Evolutionary conservation across 2,329 filamentous ascomycete species (phyloP).

Genomic region (Zymoseptoria brevis): DNA sequence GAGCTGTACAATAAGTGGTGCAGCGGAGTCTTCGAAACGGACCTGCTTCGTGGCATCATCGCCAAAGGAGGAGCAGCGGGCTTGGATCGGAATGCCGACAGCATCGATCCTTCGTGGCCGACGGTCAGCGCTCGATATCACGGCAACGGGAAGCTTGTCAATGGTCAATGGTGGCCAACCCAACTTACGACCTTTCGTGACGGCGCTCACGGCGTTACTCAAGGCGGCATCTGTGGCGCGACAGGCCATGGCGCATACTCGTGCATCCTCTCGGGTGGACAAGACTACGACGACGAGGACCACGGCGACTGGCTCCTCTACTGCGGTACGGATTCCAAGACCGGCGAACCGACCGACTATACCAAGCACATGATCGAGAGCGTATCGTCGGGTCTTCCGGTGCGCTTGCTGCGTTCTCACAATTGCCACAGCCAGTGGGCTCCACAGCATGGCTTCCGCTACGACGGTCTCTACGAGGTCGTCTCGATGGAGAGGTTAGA

Average conservation of each 20-base stretch:
- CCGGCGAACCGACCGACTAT: slow-evolving; percentile 26
- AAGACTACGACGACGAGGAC: slow-evolving; percentile 17
- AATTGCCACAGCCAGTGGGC: slow-evolving; percentile 35
- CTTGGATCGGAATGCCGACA: slow-evolving; percentile 17
- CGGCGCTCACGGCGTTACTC: slow-evolving; percentile 45
- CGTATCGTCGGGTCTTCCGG: slow-evolving; percentile 28
- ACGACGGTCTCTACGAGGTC: slow-evolving; percentile 51
- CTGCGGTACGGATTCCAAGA: slow-evolving; percentile 41
- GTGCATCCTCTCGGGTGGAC: slow-evolving; percentile 45
- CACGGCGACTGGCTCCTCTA: slow-evolving; percentile 44
- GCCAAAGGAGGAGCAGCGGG: slow-evolving; percentile 10
- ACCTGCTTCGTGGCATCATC: slow-evolving; percentile 41
- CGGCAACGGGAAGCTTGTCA: slow-evolving; percentile 36
- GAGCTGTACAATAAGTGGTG: slow-evolving; percentile 43
- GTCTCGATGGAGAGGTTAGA: slow-evolving; percentile 34
- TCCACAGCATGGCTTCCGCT: slow-evolving; percentile 45
- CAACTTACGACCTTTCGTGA: slow-evolving; percentile 45
- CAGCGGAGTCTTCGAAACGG: slow-evolving; percentile 33
- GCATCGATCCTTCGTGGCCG: slow-evolving; percentile 19
- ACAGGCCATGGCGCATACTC: slow-evolving; percentile 43
- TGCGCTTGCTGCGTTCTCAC: slow-evolving; percentile 46
- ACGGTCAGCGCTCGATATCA: slow-evolving; percentile 26
- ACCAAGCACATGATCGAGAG: slow-evolving; percentile 41
- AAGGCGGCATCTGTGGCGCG: slow-evolving; percentile 47
- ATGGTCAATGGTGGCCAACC: slow-evolving; percentile 49